These are phyloP conservation scores for Chenopodium quinoa DNA, from an alignment of 148 eudicot genomes.

Conservation along the genomic window DNA sequence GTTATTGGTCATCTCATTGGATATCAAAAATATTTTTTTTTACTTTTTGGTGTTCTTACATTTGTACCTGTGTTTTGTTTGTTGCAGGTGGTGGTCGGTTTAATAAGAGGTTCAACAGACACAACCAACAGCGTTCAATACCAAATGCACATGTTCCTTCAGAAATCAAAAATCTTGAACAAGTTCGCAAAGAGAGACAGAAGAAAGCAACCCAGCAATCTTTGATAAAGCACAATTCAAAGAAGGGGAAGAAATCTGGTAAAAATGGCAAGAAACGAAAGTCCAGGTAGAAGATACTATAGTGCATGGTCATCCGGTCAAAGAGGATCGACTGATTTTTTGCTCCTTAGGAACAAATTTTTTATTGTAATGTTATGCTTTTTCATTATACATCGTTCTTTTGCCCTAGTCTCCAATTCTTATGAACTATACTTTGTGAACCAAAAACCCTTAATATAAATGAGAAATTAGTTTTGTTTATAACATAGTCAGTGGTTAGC, in stretches of 20 bases:
- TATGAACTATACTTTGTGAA: background rate
- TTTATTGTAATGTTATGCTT: background rate
- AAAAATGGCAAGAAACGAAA: constrained; percentile 47
- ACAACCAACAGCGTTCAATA: constrained; percentile 41
- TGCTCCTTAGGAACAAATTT: background rate
- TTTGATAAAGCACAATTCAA: constrained; percentile 55
- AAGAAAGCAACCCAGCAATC: constrained; percentile 61
- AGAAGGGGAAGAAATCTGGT: constrained; percentile 58
- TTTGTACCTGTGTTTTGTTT: background rate
- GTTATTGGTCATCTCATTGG: background rate
- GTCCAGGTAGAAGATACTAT: constrained; percentile 18
- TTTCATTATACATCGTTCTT: too few species aligned
- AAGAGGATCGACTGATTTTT: constrained; percentile 7
- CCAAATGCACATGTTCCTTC: constrained; percentile 89
- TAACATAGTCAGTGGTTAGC: too few species aligned
- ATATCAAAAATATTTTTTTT: background rate
- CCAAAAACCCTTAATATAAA: too few species aligned
- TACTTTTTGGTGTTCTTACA: background rate
- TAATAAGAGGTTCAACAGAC: constrained; percentile 55
- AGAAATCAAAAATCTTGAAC: constrained; percentile 77
- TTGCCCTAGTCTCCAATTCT: background rate
- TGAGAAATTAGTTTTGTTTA: too few species aligned
- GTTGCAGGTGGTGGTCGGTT: constrained; percentile 60
- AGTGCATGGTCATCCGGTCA: background rate
- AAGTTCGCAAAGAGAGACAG: constrained; percentile 85